Conservation (phyloP, 768 basidiomycete species). For the Phanerodontia chrysosporium region DNA sequence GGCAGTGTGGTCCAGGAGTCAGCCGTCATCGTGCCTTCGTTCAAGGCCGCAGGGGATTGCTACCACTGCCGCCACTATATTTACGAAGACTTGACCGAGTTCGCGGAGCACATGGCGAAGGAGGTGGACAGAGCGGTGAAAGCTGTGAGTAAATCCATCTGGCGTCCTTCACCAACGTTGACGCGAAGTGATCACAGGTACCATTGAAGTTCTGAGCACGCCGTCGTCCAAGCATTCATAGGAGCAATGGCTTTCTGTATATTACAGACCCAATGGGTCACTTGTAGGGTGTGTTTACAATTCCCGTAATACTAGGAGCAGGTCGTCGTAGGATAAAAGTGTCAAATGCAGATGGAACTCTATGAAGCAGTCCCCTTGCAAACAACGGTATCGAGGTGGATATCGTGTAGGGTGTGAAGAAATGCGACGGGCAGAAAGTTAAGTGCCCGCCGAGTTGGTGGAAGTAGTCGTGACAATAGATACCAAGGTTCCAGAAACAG, state of each 20-base stretch:
- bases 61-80: neutral
- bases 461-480: neutral
- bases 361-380: neutral
- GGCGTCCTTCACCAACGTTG: neutral
- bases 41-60: neutral
- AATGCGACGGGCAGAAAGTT: neutral
- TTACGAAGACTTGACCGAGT: neutral
- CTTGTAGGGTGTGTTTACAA: neutral
- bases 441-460: neutral
- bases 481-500: neutral
- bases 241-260: neutral
- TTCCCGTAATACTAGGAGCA: neutral
- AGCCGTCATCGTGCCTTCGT: neutral
- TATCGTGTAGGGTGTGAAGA: neutral
- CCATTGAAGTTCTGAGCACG: neutral
- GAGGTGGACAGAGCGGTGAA: neutral
- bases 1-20: neutral
- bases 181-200: neutral
- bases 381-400: neutral
- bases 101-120: neutral
- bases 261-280: neutral
- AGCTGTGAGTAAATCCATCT: neutral
- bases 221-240: neutral
- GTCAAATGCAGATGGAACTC: neutral
- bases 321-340: neutral